A percentile compares a stretch with the other conserved stretches of the same genome.
phyloP scores from a whole-genome alignment of 2,329 filamentous ascomycete genomes.

The Fusarium armeniacum region DNA sequence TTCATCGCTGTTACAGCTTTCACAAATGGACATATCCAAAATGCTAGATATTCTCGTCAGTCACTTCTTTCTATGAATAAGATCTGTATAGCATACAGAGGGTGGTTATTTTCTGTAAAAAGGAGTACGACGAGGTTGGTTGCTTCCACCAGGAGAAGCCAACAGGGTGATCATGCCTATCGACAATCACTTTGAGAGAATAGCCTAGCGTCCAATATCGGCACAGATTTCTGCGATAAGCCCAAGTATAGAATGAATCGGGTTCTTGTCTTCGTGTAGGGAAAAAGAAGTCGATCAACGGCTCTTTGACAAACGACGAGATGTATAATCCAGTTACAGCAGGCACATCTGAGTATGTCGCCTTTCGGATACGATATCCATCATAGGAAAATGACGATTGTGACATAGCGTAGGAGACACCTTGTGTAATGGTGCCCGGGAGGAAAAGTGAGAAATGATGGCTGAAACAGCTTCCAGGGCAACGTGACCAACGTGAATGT shows the following conservation, averaged over 20 bases:
- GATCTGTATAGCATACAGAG: neutral
- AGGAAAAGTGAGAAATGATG: accelerated
- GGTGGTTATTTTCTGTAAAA: neutral
- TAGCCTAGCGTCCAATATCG: slow-evolving; percentile 20
- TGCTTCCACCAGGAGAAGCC: slow-evolving; percentile 20
- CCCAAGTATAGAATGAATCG: slow-evolving; percentile 3
- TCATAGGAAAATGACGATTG: neutral
- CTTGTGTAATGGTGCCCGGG: too few species aligned
- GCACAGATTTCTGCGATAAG: slow-evolving; percentile 9
- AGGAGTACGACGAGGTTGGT: neutral
- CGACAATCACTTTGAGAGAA: slow-evolving; percentile 10
- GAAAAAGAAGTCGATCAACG: slow-evolving; percentile 16
- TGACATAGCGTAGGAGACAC: neutral
- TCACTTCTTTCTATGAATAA: accelerated
- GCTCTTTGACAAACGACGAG: slow-evolving; percentile 4
- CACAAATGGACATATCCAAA: slow-evolving; percentile 4
- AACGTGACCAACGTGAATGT: neutral
- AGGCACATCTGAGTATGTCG: slow-evolving; percentile 11
- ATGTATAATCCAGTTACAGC: slow-evolving; percentile 12
- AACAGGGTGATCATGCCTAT: slow-evolving; percentile 11
- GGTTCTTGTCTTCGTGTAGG: neutral
- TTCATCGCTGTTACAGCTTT: neutral
- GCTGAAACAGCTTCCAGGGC: neutral
- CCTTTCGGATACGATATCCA: slow-evolving; percentile 19
- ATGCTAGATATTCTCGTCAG: neutral